phyloP scores from a whole-genome alignment of 306 rosid genomes.

The Morella rubra region DNA sequence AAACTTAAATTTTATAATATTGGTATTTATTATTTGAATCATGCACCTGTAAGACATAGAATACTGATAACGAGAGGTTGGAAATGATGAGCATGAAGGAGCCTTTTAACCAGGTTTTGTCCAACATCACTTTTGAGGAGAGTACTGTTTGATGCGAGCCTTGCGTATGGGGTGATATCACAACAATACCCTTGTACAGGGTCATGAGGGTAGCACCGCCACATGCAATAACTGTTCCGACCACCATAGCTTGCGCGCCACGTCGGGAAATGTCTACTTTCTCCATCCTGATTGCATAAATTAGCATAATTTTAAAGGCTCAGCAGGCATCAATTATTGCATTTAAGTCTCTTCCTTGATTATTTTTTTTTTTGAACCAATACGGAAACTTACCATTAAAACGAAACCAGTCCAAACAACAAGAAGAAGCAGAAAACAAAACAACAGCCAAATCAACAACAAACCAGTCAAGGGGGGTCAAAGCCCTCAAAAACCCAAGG shows the following conservation, averaged over 20 bases:
- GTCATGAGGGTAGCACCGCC: slow-evolving; percentile 25
- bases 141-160: neutral
- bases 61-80: neutral
- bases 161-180: neutral
- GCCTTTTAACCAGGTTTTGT: slow-evolving; percentile 23
- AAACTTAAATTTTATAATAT: too few relatives aligned
- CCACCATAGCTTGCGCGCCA: neutral
- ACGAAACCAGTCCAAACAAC: too few relatives aligned
- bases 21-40: neutral
- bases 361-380: too few relatives aligned
- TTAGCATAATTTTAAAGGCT: neutral
- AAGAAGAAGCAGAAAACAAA: too few relatives aligned
- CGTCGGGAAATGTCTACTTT: neutral
- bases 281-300: neutral
- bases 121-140: neutral
- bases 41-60: slow-evolving; percentile 28
- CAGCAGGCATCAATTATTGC: neutral
- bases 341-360: neutral
- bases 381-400: too few relatives aligned
- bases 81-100: slow-evolving; percentile 18
- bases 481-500: too few relatives aligned
- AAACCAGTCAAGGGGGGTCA: too few relatives aligned
- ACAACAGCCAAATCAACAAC: too few relatives aligned
- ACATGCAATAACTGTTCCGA: neutral
- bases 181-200: slow-evolving; percentile 25